These are phyloP conservation scores for Biancaea sappan DNA, from an alignment of 306 rosid species.

Conservation along the genomic window DNA sequence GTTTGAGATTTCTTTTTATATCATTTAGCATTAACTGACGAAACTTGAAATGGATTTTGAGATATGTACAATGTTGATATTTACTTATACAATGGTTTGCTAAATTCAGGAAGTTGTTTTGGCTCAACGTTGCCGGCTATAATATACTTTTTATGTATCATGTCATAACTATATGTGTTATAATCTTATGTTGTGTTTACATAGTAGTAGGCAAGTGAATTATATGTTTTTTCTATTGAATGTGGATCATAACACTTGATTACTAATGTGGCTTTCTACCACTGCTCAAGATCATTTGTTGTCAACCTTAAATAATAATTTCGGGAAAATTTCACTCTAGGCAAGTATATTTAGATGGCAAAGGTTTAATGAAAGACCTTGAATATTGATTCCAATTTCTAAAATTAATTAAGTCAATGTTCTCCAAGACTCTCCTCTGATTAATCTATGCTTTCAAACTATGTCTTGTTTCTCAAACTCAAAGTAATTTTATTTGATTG, in stretches of 20 bases:
- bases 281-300: neutral
- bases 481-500: too few species aligned
- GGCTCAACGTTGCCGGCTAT: neutral
- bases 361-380: neutral
- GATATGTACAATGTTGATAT: neutral
- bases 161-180: neutral
- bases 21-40: slow-evolving; percentile 28
- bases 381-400: slow-evolving; percentile 19
- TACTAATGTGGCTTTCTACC: neutral
- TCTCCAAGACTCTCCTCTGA: neutral
- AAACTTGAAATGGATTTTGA: neutral
- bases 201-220: neutral
- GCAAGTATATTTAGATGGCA: neutral
- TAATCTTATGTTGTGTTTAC: neutral
- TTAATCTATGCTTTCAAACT: too few species aligned
- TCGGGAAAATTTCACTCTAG: neutral
- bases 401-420: neutral
- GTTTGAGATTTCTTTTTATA: neutral
- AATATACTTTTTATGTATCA: neutral
- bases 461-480: too few species aligned
- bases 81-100: slow-evolving; percentile 7
- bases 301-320: slow-evolving; percentile 11
- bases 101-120: neutral
- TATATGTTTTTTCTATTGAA: slow-evolving; percentile 1
- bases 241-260: neutral